Percentiles rank a stretch among this genome's conserved stretches.
phyloP scores from a whole-genome alignment of 23 red algal genomes.

The Gracilariopsis chorda region DNA sequence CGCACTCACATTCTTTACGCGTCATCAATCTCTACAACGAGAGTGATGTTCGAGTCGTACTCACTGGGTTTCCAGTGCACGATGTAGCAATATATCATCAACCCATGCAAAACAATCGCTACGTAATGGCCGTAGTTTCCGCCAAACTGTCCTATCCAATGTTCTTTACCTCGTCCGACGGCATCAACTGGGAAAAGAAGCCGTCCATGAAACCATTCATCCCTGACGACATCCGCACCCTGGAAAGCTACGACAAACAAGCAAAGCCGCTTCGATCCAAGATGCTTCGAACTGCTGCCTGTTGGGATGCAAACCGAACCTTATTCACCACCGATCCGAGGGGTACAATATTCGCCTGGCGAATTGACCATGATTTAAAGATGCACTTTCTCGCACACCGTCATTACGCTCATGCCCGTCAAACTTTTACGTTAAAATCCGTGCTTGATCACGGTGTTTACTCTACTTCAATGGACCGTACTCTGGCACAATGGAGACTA shows the following conservation, averaged over 20 bases:
- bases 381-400: neutral
- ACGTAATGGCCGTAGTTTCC: neutral
- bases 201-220: neutral
- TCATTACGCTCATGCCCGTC: constrained; percentile 19
- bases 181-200: neutral
- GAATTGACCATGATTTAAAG: neutral
- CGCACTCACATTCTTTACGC: neutral
- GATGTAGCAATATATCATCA: neutral
- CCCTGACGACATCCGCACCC: neutral
- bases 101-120: neutral
- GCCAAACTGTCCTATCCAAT: neutral
- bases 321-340: constrained; percentile 5
- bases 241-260: neutral
- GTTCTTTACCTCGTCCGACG: neutral
- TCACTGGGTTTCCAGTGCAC: neutral
- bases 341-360: neutral
- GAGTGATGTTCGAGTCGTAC: neutral
- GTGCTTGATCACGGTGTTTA: neutral
- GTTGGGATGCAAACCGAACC: neutral
- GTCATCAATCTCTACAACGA: neutral
- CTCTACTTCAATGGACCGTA: constrained; percentile 47
- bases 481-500: constrained; percentile 20
- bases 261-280: neutral
- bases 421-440: constrained; percentile 18
- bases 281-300: neutral